A percentile compares a stretch with the other conserved stretches of the same genome.
Evolutionary conservation across 441 rosid species (phyloP).

Genomic region (Euphorbia corollata): DNA sequence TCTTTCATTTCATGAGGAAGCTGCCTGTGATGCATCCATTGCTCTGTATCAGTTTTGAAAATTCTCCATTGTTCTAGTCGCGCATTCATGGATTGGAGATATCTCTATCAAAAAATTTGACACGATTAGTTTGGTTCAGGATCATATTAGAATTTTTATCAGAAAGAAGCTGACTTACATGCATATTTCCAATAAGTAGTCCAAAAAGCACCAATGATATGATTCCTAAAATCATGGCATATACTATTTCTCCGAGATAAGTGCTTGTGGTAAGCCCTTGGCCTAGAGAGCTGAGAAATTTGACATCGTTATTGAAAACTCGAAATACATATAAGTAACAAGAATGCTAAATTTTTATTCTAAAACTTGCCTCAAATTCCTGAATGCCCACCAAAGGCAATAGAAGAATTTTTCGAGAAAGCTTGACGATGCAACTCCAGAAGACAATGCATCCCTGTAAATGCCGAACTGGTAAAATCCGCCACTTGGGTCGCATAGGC

Average conservation of each 20-base stretch:
- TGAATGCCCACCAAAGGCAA: conserved; percentile 24
- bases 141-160: not conserved
- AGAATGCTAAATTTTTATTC: not conserved
- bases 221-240: conserved; percentile 36
- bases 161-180: conserved; percentile 29
- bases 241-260: conserved; percentile 40
- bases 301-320: not conserved
- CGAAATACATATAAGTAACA: not conserved
- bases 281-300: conserved; percentile 41
- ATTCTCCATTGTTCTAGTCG: conserved; percentile 56
- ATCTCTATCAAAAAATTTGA: conserved; percentile 26
- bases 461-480: too few species aligned
- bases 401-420: conserved; percentile 18
- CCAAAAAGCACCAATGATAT: conserved; percentile 50
- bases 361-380: conserved; percentile 20
- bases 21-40: conserved; percentile 61
- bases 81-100: conserved; percentile 49
- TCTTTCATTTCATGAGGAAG: conserved; percentile 39
- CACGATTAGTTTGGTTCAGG: not conserved
- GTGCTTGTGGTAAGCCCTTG: conserved; percentile 51
- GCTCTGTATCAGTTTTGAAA: conserved; percentile 46
- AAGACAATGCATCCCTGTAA: too few species aligned
- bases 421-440: not conserved
- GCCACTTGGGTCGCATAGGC: too few species aligned
- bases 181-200: conserved; percentile 56